A percentile compares a stretch with the other conserved stretches of the same genome.
Conservation (phyloP, 495 filamentous ascomycete genomes). For the Astrothelium subdiscretum region DNA sequence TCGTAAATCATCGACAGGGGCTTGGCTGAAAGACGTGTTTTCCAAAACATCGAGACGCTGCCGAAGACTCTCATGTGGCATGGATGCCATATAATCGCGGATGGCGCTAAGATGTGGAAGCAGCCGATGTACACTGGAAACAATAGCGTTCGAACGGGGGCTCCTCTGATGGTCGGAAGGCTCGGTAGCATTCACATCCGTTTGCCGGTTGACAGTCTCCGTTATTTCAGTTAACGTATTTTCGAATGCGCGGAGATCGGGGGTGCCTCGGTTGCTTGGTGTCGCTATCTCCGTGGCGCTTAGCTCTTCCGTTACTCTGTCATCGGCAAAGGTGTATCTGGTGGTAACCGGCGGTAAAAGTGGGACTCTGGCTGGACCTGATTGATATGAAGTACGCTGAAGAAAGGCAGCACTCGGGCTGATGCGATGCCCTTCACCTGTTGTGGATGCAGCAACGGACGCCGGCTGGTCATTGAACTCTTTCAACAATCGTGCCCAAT, state of each 20-base stretch:
- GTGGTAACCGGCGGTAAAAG: background rate
- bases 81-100: conserved; percentile 19
- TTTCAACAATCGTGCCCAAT: background rate
- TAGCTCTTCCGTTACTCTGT: conserved; percentile 13
- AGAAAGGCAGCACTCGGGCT: background rate
- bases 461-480: background rate
- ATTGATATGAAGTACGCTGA: background rate
- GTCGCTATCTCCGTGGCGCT: conserved; percentile 34
- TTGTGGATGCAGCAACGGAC: background rate
- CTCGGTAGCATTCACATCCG: background rate
- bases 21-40: conserved; percentile 45
- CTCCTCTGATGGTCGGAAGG: background rate
- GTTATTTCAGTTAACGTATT: background rate
- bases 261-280: conserved; percentile 27
- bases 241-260: conserved; percentile 21
- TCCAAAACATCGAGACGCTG: conserved; percentile 50
- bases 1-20: conserved; percentile 45
- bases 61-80: conserved; percentile 36
- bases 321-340: background rate
- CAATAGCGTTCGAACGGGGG: background rate
- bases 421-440: background rate
- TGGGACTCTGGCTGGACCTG: background rate
- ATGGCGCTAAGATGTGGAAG: conserved; percentile 17
- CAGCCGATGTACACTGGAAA: conserved; percentile 13
- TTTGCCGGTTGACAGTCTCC: background rate